These are phyloP conservation scores for Dothideomycetes sp. DNA, from an alignment of 2,329 filamentous ascomycete genomes.

Conservation along the genomic window DNA sequence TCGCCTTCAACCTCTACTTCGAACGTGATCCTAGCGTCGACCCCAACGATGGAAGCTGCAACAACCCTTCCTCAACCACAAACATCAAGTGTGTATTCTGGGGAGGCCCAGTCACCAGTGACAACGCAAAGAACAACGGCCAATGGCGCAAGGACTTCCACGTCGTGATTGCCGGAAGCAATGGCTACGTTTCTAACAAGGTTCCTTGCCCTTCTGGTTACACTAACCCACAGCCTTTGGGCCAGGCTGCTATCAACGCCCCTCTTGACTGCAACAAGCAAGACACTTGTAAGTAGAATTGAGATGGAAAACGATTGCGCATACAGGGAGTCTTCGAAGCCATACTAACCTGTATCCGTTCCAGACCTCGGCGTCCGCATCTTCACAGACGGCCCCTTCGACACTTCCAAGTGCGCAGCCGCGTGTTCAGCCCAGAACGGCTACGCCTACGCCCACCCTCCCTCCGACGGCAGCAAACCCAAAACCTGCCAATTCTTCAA, in stretches of 20 bases:
- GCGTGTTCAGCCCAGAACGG: conserved; percentile 16
- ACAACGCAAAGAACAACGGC: conserved; percentile 16
- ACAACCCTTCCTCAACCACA: conserved; percentile 15
- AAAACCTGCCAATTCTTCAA: conserved; percentile 28
- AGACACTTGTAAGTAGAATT: conserved; percentile 16
- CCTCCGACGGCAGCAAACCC: conserved; percentile 4
- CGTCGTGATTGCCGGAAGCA: conserved; percentile 26
- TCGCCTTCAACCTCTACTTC: conserved; percentile 16
- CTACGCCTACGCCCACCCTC: conserved; percentile 12
- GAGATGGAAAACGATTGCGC: too few species aligned
- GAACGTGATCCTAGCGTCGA: conserved; percentile 16
- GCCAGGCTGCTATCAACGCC: conserved; percentile 24
- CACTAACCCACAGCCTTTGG: conserved; percentile 17
- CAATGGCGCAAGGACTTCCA: conserved; percentile 21
- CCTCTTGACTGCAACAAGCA: conserved; percentile 23
- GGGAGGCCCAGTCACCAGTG: conserved; percentile 14
- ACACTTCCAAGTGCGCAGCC: conserved; percentile 22
- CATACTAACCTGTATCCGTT: conserved; percentile 4
- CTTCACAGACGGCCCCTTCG: conserved; percentile 21
- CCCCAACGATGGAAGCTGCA: conserved; percentile 16
- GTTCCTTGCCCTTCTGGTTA: conserved; percentile 18
- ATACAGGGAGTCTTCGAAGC: background rate
- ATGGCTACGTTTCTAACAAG: conserved; percentile 25
- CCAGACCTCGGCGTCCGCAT: conserved; percentile 20
- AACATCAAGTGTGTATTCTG: conserved; percentile 18